Evolutionary conservation across 371 early-diverging fungal species (phyloP).

Genomic region (Circinella umbellata): DNA sequence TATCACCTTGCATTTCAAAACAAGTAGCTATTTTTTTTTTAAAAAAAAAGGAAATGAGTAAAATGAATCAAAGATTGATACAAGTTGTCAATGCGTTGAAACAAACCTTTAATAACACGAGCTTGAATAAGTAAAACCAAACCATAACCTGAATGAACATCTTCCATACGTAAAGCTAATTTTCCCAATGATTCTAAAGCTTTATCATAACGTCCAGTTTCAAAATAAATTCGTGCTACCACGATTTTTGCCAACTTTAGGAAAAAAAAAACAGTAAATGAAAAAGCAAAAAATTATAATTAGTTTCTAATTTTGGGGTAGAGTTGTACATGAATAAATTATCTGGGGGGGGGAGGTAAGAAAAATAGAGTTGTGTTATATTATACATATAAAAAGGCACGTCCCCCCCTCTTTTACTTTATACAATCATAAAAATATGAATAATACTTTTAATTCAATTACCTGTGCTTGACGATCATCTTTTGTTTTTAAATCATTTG

Average conservation of each 20-base stretch:
- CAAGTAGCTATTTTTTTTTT: too few species aligned
- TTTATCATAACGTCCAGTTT: slow-evolving; percentile 35
- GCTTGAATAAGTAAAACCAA: slow-evolving; percentile 58
- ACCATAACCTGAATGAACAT: slow-evolving; percentile 55
- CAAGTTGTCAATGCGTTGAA: too few species aligned
- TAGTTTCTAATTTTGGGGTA: slow-evolving; percentile 3
- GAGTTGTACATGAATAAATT: background rate
- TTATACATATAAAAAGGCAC: too few species aligned
- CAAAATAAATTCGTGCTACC: slow-evolving; percentile 46
- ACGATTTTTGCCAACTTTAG: slow-evolving; percentile 46
- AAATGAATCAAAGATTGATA: too few species aligned
- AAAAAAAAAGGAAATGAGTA: too few species aligned
- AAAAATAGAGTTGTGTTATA: too few species aligned
- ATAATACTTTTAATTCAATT: slow-evolving; percentile 3
- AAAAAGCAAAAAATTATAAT: background rate
- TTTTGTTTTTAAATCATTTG: background rate
- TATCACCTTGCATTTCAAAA: slow-evolving; percentile 55
- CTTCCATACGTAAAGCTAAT: slow-evolving; percentile 36
- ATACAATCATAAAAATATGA: background rate
- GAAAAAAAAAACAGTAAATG: background rate
- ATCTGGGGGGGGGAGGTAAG: too few species aligned
- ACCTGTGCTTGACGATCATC: slow-evolving; percentile 20
- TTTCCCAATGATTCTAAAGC: slow-evolving; percentile 39
- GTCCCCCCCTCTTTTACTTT: background rate
- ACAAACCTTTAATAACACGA: slow-evolving; percentile 58